Evolutionary conservation across 2,329 filamentous ascomycete species (phyloP).

Genomic region (Hypocreales sp.): DNA sequence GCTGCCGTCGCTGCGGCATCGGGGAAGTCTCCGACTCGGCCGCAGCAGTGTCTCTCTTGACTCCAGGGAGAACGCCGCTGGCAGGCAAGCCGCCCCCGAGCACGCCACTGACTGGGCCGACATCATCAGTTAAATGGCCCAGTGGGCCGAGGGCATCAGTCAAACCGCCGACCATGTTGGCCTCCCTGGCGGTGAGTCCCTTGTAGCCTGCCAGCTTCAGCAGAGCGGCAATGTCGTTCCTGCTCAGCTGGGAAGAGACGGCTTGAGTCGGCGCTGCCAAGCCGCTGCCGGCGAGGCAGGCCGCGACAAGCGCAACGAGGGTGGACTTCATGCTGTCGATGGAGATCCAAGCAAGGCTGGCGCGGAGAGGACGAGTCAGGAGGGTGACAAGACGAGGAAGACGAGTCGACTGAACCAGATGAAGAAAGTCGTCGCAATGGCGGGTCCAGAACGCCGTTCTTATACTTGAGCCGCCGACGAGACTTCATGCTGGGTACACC

Average conservation of each 20-base stretch:
- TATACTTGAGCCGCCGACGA: neutral
- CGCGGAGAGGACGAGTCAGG: neutral
- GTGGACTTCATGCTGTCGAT: conserved; percentile 2
- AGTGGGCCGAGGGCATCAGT: neutral
- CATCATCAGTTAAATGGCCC: neutral
- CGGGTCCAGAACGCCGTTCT: too few relatives aligned
- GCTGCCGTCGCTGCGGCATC: neutral
- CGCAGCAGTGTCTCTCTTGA: neutral
- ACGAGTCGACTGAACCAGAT: neutral
- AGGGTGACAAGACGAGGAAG: neutral
- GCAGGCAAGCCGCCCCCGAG: too few relatives aligned
- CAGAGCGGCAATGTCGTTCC: neutral
- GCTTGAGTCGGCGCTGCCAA: conserved; percentile 2
- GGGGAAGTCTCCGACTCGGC: neutral
- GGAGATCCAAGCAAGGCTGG: neutral
- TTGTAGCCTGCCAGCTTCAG: neutral
- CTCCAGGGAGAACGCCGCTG: too few relatives aligned
- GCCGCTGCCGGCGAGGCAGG: conserved; percentile 2
- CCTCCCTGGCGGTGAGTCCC: neutral
- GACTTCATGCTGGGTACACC: too few relatives aligned
- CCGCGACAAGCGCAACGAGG: conserved; percentile 1
- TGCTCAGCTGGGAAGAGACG: neutral
- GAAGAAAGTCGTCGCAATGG: too few relatives aligned
- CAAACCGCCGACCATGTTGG: neutral
- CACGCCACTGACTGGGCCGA: too few relatives aligned